phyloP scores from a whole-genome alignment of 768 basidiomycete species.

The Agaricus blazei region DNA sequence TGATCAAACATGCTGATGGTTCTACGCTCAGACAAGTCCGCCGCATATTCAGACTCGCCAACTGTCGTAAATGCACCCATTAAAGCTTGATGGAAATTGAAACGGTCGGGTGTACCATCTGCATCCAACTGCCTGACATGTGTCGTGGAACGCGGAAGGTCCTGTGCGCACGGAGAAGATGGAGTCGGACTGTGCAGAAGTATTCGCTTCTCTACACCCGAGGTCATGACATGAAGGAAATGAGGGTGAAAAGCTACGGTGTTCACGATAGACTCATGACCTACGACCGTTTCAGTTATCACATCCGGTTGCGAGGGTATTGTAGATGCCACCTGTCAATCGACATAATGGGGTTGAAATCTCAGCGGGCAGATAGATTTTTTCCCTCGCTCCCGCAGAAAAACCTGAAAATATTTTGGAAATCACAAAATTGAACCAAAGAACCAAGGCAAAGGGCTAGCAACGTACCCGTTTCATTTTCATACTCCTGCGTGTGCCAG shows the following conservation, averaged over 20 bases:
- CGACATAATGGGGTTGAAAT: constrained; percentile 59
- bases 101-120: constrained; percentile 26
- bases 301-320: neutral
- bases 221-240: constrained; percentile 58
- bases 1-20: constrained; percentile 70
- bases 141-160: constrained; percentile 41
- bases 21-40: constrained; percentile 36
- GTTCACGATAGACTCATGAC: constrained; percentile 78
- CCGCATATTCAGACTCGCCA: constrained; percentile 17
- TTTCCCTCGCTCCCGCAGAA: constrained; percentile 28
- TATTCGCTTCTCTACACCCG: constrained; percentile 70
- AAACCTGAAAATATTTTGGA: constrained; percentile 35
- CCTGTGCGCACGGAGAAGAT: constrained; percentile 44
- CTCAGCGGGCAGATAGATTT: constrained; percentile 55
- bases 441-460: neutral
- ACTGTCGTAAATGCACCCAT: constrained; percentile 21
- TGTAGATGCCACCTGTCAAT: constrained; percentile 41
- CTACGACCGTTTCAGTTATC: constrained; percentile 23
- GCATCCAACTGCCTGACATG: constrained; percentile 42
- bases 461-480: constrained; percentile 32
- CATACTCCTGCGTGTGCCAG: constrained; percentile 35
- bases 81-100: constrained; percentile 32
- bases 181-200: constrained; percentile 64
- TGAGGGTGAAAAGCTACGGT: constrained; percentile 68
- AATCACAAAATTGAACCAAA: neutral